These are phyloP conservation scores for Aspergillus pseudoviridinutans DNA, from an alignment of 2,329 filamentous ascomycete genomes.

Conservation along the genomic window DNA sequence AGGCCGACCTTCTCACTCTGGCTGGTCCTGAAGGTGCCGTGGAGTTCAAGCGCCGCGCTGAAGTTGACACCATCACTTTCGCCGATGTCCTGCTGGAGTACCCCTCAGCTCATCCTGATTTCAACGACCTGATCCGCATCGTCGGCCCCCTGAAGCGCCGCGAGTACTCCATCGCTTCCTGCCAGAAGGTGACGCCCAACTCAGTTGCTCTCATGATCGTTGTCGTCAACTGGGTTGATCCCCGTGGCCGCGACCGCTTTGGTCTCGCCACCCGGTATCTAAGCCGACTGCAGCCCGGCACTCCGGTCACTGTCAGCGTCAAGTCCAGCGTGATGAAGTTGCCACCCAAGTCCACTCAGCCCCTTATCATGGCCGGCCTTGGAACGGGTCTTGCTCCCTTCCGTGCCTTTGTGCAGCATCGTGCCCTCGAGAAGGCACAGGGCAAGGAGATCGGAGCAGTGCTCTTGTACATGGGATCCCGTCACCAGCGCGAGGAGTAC, in stretches of 20 bases:
- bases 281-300: constrained; percentile 67
- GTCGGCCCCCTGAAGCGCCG: constrained; percentile 90
- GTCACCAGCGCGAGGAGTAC: constrained; percentile 97
- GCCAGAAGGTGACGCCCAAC: constrained; percentile 86
- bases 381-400: constrained; percentile 98
- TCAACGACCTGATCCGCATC: constrained; percentile 84
- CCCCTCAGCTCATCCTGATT: constrained; percentile 77
- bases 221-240: constrained; percentile 92
- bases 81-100: constrained; percentile 89
- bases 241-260: constrained; percentile 79
- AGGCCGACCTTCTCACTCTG: constrained; percentile 71
- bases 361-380: constrained; percentile 98
- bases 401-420: constrained; percentile 97
- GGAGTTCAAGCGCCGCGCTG: constrained; percentile 87
- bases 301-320: constrained; percentile 83
- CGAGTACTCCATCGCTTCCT: constrained; percentile 98
- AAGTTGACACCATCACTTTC: constrained; percentile 88
- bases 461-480: constrained; percentile 92
- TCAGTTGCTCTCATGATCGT: constrained; percentile 95
- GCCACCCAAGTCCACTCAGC: constrained; percentile 79
- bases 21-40: constrained; percentile 73
- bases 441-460: constrained; percentile 93
- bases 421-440: constrained; percentile 95
- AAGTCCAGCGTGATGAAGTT: constrained; percentile 99
- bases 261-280: constrained; percentile 93